Conservation (phyloP, 2,329 filamentous ascomycete genomes). For the Coleophoma cylindrospora region DNA sequence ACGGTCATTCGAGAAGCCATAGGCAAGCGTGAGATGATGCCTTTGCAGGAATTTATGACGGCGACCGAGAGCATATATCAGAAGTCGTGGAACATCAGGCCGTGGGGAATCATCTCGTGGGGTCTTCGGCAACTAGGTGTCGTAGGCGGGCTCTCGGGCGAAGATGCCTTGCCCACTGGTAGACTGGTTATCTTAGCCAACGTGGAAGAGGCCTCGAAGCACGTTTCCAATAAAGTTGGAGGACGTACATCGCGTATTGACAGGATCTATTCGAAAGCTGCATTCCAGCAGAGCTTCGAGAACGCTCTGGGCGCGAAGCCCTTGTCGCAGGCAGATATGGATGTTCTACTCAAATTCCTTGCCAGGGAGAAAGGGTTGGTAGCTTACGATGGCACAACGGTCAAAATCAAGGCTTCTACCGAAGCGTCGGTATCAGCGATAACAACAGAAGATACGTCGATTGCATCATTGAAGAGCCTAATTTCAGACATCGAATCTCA, state of each 20-base stretch:
- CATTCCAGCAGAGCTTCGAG: constrained; percentile 57
- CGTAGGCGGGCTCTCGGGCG: constrained; percentile 37
- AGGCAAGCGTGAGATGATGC: constrained; percentile 62
- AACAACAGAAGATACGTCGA: constrained; percentile 72
- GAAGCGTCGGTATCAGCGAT: constrained; percentile 44
- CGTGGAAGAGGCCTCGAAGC: constrained; percentile 52
- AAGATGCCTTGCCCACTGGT: constrained; percentile 54
- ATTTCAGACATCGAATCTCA: constrained; percentile 71
- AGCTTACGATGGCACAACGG: constrained; percentile 58
- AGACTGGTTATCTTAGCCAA: constrained; percentile 63
- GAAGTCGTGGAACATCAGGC: constrained; percentile 54
- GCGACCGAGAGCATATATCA: constrained; percentile 68
- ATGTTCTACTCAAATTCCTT: constrained; percentile 66
- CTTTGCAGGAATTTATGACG: constrained; percentile 62
- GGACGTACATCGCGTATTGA: constrained; percentile 50
- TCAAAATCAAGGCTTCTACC: constrained; percentile 64
- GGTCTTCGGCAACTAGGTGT: constrained; percentile 66
- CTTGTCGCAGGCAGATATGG: constrained; percentile 60
- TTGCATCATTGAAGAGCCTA: constrained; percentile 78
- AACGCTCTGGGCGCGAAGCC: constrained; percentile 41
- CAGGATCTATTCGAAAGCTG: constrained; percentile 60
- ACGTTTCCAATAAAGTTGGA: constrained; percentile 41
- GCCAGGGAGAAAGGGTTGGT: constrained; percentile 59
- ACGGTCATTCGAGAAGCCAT: constrained; percentile 74
- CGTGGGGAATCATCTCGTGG: constrained; percentile 72